A percentile compares a stretch with the other conserved stretches of the same genome.
Evolutionary conservation across 2,329 filamentous ascomycete genomes (phyloP).

Genomic region (Lachnum nothofagi): DNA sequence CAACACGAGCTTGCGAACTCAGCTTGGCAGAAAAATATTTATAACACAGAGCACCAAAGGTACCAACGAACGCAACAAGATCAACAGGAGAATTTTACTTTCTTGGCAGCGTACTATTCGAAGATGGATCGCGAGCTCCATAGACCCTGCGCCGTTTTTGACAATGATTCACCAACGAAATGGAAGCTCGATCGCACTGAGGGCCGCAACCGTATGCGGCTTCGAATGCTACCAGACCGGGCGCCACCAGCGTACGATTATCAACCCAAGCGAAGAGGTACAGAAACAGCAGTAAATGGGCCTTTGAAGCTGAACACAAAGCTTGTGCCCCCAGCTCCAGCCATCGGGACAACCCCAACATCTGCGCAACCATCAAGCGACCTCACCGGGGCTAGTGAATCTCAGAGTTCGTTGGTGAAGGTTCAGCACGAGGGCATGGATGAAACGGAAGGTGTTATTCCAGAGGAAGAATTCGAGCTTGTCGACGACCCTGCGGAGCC

Average conservation of each 20-base stretch:
- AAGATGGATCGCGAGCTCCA: conserved; percentile 74
- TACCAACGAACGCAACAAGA: conserved; percentile 86
- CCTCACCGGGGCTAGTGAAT: conserved; percentile 13
- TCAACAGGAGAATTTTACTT: conserved; percentile 82
- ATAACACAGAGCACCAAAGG: conserved; percentile 84
- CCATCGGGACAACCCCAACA: conserved; percentile 13
- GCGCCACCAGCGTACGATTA: conserved; percentile 65
- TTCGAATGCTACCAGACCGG: conserved; percentile 77
- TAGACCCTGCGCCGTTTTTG: conserved; percentile 76
- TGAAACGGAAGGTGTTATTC: conserved; percentile 22
- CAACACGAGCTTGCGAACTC: conserved; percentile 83
- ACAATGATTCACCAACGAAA: conserved; percentile 57
- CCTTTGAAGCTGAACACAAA: conserved; percentile 34
- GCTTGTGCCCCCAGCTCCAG: conserved; percentile 7
- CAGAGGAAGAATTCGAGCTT: conserved; percentile 90
- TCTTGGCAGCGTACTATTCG: conserved; percentile 68
- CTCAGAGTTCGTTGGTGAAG: conserved; percentile 10
- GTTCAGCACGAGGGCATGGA: conserved; percentile 11
- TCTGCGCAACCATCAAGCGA: conserved; percentile 10
- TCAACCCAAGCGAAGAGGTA: conserved; percentile 72
- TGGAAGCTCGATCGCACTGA: conserved; percentile 97
- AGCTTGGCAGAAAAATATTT: conserved; percentile 94
- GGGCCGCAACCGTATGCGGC: conserved; percentile 88
- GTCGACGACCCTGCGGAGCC: conserved; percentile 87
- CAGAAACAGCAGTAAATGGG: conserved; percentile 37